These are phyloP conservation scores for Cryptococcus sp. DNA, from an alignment of 1,284 basidiomycete genomes.

Conservation along the genomic window DNA sequence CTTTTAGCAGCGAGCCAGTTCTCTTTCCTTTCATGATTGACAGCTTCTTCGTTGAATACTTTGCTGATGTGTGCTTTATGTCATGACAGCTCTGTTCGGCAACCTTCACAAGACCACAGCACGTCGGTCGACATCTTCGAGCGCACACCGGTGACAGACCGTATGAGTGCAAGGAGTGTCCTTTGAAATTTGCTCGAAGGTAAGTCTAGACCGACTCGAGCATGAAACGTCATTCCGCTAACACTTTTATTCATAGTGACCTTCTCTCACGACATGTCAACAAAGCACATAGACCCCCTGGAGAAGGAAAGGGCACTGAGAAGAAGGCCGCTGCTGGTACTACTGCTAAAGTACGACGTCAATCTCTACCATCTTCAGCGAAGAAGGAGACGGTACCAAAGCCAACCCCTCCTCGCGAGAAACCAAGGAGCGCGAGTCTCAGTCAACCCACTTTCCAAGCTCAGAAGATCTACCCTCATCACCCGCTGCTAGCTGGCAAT, in stretches of 20 bases:
- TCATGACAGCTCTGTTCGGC: slow-evolving; percentile 65
- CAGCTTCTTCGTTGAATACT: background rate
- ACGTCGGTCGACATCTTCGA: slow-evolving; percentile 85
- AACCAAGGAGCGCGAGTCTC: slow-evolving; percentile 13
- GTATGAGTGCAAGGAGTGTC: slow-evolving; percentile 85
- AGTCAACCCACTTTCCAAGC: slow-evolving; percentile 30
- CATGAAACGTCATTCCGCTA: too few species aligned
- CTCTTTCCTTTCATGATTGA: background rate
- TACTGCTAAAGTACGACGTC: background rate
- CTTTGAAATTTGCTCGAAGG: slow-evolving; percentile 85
- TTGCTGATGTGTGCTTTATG: slow-evolving; percentile 5
- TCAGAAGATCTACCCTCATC: slow-evolving; percentile 47
- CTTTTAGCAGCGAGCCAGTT: background rate
- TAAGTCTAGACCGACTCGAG: slow-evolving; percentile 37
- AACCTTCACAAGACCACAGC: slow-evolving; percentile 83
- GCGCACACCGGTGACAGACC: slow-evolving; percentile 90
- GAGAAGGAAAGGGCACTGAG: slow-evolving; percentile 53
- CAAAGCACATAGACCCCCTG: slow-evolving; percentile 70
- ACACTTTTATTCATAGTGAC: slow-evolving; percentile 59
- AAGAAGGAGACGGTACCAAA: background rate
- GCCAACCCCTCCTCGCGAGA: slow-evolving; percentile 3
- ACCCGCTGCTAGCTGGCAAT: slow-evolving; percentile 32
- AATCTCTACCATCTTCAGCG: background rate
- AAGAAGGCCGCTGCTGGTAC: slow-evolving; percentile 20
- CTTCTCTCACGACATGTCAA: slow-evolving; percentile 83